Conservation (phyloP, 2,329 filamentous ascomycete species). For the Beauveria pseudobassiana region DNA sequence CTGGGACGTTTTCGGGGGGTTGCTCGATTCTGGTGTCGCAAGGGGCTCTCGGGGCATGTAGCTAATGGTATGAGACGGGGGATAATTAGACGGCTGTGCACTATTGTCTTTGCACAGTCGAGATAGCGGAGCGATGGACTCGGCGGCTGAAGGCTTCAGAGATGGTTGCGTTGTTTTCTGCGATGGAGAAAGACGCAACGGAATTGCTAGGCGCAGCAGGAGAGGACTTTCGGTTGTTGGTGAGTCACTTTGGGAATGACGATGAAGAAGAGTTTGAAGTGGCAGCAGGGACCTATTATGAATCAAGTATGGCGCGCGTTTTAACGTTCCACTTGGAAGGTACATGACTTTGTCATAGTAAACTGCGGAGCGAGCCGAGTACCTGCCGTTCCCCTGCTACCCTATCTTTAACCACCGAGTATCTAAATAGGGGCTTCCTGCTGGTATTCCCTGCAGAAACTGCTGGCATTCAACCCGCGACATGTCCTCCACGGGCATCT, state of each 20-base stretch:
- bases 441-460: neutral
- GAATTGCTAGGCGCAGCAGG: neutral
- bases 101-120: slow-evolving; percentile 43
- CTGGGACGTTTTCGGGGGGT: slow-evolving; percentile 29
- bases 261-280: neutral
- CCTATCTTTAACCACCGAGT: neutral
- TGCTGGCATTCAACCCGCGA: neutral
- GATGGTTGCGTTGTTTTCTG: slow-evolving; percentile 1
- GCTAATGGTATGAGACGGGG: slow-evolving; percentile 34
- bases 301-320: neutral
- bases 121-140: slow-evolving; percentile 8
- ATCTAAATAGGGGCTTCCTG: neutral
- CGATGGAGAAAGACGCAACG: slow-evolving; percentile 4
- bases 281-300: neutral
- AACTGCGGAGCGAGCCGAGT: neutral
- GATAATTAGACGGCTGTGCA: slow-evolving; percentile 40
- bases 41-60: slow-evolving; percentile 58
- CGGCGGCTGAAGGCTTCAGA: neutral
- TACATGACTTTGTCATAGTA: neutral
- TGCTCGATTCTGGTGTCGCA: slow-evolving; percentile 37
- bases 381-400: neutral
- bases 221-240: neutral
- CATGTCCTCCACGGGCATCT: neutral
- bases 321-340: neutral
- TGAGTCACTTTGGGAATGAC: slow-evolving; percentile 11